phyloP scores from a whole-genome alignment of 371 early-diverging fungal species.

The Rhizopus arrhizus region DNA sequence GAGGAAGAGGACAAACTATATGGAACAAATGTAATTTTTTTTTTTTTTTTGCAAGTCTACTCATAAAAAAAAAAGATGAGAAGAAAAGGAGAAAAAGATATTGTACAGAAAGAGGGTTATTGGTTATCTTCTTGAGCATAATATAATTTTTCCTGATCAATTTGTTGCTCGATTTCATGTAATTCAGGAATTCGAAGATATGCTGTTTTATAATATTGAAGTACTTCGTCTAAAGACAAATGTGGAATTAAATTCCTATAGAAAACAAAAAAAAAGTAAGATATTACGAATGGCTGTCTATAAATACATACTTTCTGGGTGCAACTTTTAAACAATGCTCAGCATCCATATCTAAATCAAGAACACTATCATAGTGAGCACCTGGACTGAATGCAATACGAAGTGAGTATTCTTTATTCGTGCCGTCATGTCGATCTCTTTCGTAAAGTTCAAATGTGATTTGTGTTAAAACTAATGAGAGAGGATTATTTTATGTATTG shows the following conservation, averaged over 20 bases:
- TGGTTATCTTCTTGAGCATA: constrained; percentile 55
- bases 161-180: constrained; percentile 44
- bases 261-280: not conserved
- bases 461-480: constrained; percentile 78
- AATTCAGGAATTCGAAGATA: constrained; percentile 48
- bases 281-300: not conserved
- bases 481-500: not conserved
- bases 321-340: constrained; percentile 88
- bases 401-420: constrained; percentile 79
- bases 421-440: constrained; percentile 62
- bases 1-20: not conserved
- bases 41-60: too few species aligned
- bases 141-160: constrained; percentile 45
- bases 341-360: constrained; percentile 87
- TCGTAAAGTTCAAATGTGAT: constrained; percentile 98
- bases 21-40: too few species aligned
- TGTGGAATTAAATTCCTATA: constrained; percentile 48
- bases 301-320: constrained; percentile 56
- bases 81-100: not conserved
- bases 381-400: constrained; percentile 91
- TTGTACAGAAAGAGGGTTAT: constrained; percentile 2
- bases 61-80: too few species aligned
- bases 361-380: constrained; percentile 86
- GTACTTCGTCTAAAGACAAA: constrained; percentile 45
- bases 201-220: constrained; percentile 35